Evolutionary conservation across 1,284 basidiomycete species (phyloP).

Genomic region (Leccinum holopus): DNA sequence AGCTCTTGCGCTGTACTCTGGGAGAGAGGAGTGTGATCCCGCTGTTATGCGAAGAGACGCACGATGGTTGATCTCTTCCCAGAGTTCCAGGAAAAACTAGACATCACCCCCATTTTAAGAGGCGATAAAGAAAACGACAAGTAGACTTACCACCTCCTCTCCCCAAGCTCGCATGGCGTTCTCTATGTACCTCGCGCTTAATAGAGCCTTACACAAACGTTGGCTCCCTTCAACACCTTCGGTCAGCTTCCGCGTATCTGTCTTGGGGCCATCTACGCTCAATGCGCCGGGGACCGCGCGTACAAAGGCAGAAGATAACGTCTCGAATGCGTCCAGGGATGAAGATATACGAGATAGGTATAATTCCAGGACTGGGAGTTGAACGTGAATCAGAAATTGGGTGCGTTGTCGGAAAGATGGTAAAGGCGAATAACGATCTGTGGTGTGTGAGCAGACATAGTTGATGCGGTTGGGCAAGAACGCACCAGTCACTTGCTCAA

Average conservation of each 20-base stretch:
- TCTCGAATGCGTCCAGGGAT: slow-evolving; percentile 92
- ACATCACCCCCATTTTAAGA: too few relatives aligned
- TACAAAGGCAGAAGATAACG: slow-evolving; percentile 81
- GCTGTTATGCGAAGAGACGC: too few relatives aligned
- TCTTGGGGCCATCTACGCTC: slow-evolving; percentile 50
- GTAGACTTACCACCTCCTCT: too few relatives aligned
- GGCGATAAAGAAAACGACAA: too few relatives aligned
- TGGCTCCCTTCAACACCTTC: slow-evolving; percentile 79
- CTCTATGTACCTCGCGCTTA: slow-evolving; percentile 52
- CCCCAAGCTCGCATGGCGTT: too few relatives aligned
- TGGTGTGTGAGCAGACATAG: slow-evolving; percentile 2
- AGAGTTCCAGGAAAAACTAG: too few relatives aligned
- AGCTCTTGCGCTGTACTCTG: too few relatives aligned
- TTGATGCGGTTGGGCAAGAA: slow-evolving; percentile 6
- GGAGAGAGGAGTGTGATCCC: too few relatives aligned
- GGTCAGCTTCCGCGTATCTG: slow-evolving; percentile 63
- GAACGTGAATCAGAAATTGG: slow-evolving; percentile 81
- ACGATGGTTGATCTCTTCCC: too few relatives aligned
- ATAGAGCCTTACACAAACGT: slow-evolving; percentile 77
- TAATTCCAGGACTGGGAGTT: slow-evolving; percentile 79
- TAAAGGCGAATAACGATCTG: slow-evolving; percentile 87
- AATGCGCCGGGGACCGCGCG: slow-evolving; percentile 90
- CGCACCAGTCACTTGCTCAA: slow-evolving; percentile 86
- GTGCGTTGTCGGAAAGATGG: slow-evolving; percentile 77
- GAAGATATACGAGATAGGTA: slow-evolving; percentile 80